Base-by-base conservation (phyloP, 768 basidiomycete genomes). In the Suillus tomentosus region DNA sequence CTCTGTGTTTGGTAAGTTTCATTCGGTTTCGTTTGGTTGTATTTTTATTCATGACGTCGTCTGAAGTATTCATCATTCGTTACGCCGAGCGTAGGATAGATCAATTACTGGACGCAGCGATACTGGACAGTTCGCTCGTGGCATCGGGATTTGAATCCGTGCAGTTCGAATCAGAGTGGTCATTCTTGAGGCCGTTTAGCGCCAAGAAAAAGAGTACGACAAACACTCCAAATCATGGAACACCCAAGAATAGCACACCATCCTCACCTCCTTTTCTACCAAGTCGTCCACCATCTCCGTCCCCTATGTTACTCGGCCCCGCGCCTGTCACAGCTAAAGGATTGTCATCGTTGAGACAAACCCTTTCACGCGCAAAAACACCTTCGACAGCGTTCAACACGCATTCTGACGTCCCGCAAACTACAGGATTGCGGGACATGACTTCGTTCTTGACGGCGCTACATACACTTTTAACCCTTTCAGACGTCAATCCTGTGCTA, bases 121-220 rank as follows among this genome's bases (percentile, higher is more conserved):
- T 99, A 57, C 82, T 99, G 55, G 95, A 98, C 59, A 88, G 91
- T 71, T 85, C 90, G 10, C 85, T 94, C 0, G 80, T 88, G n/a
- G 85, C 90, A 2, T 84, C 86, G 5, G 90, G 91, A 69, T 87
- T 94, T 62, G 92, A 92, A 60, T 83, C 86, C 37, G 81, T 99
- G 22, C 89, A 94, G 67, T 99, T 98, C 71, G 96, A 99, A 76
- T 95, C 94, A 6, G 97, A 99, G 61, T 99, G 97, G 97, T 89
- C 90, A 0, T 91, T 94, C 73, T 77, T 94, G 22, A 84, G 91
- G n/a, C 82, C 91, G 8, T 90, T 94, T 69, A 80, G 80, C 31
- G 75, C 79, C 37, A 90, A 89, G 73, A 88, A 84, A 73, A 91
- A 87, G 73, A 58, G 67, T 31, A 47, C 48, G 8, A 61, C 77